Base-by-base conservation (phyloP, 805 yeast genomes). In the Suhomyces sp. region DNA sequence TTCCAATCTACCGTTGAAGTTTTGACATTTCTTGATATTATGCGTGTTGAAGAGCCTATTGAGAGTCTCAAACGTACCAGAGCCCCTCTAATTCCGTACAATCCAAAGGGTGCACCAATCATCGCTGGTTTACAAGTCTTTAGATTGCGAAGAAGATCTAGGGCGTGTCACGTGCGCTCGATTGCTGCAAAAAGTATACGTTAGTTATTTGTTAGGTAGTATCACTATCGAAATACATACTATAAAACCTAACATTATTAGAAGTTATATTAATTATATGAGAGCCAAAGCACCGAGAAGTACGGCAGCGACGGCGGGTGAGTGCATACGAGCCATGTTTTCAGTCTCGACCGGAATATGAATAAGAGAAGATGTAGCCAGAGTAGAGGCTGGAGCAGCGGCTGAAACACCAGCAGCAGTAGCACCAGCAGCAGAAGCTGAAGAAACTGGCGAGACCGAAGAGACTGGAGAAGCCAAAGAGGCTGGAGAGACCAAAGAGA, bases 1-100 rank as follows among this genome's bases (percentile, higher is more conserved):
- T 85, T 81, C 96, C 97, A 89, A 67, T 90, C 96, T 22, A 87
- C 81, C 33, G 85, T 83, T 2, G 90, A 83, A 0, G 92, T 86
- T 55, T 84, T 82, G 50, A 72, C 71, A 2, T 64, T 53, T 47
- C 75, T 44, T 15, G 37, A 33, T 13, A 27, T 4, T 3, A 24
- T 44, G 17, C 7, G 6, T 25, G 24, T 9, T 6, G 8, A 12
- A 9, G 31, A 27, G 17, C 17, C 17, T 31, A n/a, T n/a, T 6
- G 35, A n/a, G 5, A 31, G 9, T n/a, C 35, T 31, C 2, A 6
- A 8, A 37, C 41, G 22, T 19, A 37, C 22, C 22, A 17, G 22
- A 19, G 22, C n/a, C 13, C 21, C 41, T 19, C n/a, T 37, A 5
- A 37, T n/a, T 19, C 41, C 41, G 41, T 10, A 13, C 21, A 37